Percentiles rank a stretch among this genome's conserved stretches.
Evolutionary conservation across 2,329 filamentous ascomycete species (phyloP).

Genomic region (Monosporascus sp.): DNA sequence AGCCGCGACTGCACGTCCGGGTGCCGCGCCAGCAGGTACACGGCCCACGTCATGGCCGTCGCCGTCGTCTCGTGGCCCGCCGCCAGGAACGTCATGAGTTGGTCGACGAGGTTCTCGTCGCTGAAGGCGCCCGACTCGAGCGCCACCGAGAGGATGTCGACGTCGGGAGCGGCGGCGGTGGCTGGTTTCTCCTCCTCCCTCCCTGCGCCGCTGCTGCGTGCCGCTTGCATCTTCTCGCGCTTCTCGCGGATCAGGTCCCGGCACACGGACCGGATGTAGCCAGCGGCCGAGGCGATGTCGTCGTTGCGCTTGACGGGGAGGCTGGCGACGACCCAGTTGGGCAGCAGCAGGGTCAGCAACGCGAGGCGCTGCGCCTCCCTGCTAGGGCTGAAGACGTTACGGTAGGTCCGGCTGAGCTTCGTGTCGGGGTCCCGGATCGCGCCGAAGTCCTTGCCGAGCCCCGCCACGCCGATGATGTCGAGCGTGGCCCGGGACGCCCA

Average conservation of each 20-base stretch:
- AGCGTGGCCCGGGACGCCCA: constrained; percentile 67
- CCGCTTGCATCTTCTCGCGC: constrained; percentile 45
- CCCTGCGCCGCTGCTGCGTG: constrained; percentile 26
- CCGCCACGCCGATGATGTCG: constrained; percentile 70
- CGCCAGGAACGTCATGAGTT: constrained; percentile 38
- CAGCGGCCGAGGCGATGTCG: constrained; percentile 51
- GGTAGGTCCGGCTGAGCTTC: constrained; percentile 53
- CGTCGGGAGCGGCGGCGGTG: constrained; percentile 34
- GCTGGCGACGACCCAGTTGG: constrained; percentile 51
- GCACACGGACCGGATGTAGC: constrained; percentile 60
- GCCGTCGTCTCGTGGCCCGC: constrained; percentile 42
- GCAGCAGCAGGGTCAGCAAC: constrained; percentile 57
- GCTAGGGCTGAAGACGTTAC: constrained; percentile 47
- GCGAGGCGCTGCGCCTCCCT: constrained; percentile 48
- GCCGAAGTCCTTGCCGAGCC: constrained; percentile 65
- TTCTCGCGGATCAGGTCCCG: constrained; percentile 65
- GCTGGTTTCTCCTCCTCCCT: constrained; percentile 41
- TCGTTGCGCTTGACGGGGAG: constrained; percentile 68
- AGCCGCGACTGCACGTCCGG: constrained; percentile 32
- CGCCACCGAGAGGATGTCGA: constrained; percentile 33
- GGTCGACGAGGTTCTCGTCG: constrained; percentile 32
- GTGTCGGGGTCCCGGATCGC: constrained; percentile 57
- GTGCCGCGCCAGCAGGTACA: constrained; percentile 31
- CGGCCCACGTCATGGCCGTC: constrained; percentile 33
- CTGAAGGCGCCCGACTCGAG: constrained; percentile 31